Evolutionary conservation across 2,329 filamentous ascomycete genomes (phyloP), one percentile per base, ranked within the genome.

Genomic region (Aureobasidium subglaciale): DNA sequence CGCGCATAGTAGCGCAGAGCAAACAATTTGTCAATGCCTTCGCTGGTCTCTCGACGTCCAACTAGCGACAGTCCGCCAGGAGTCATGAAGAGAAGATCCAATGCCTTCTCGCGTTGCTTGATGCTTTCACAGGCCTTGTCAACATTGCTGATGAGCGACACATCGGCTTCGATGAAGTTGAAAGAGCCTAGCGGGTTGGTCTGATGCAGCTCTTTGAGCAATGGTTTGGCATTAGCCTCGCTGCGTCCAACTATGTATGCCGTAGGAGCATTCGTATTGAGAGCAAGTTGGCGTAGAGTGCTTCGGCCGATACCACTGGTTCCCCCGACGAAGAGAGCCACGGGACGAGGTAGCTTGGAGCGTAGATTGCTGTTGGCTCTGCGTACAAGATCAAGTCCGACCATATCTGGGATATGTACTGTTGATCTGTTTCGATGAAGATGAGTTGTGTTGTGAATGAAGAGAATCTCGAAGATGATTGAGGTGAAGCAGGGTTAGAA

Each of bases 71-170:
- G 16, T 22, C 37, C 50, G 5, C 77, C 78, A 3, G 69, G 70
- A 3, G 68, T 77, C 62, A 80, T 68, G 59, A 79, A 77, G 0
- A 82, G 63, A 1, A 82, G 59, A 61, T 82, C 81, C 50, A 83
- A 67, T 9, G 67, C 66, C 37, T 67, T 65, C 62, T 81, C 79
- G 56, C 73, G 74, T 20, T 63, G 62, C 57, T 67, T 68, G 59
- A 83, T 78, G 45, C 77, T 68, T 8, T 67, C 62, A 63, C 78
- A 81, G 2, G 74, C 71, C 5, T 71, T 64, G 60, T 81, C 78
- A 2, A 81, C 77, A 22, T 71, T 73, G n/a, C 63, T 64, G 16
- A 81, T 62, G 35, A 79, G 67, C 20, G 71, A 71, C 3, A 77
- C 65, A 58, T 81, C 75, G 15, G 67, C 67, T 37, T 69, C 60